Evolutionary conservation across 2,329 filamentous ascomycete genomes (phyloP).

Genomic region (Aspergillus sp.): DNA sequence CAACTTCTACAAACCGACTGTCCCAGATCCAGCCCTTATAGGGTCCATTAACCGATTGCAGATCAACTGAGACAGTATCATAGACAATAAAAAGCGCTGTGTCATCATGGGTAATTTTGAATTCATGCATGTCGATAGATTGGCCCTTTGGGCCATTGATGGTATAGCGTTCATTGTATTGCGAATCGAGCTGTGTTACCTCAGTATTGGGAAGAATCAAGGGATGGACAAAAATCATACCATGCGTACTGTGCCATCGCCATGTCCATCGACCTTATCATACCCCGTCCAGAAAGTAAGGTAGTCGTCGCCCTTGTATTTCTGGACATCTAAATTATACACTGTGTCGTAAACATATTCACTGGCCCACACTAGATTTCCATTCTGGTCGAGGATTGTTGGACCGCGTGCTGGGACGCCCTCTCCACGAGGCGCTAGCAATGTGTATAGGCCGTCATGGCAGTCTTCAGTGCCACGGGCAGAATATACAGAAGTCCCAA

Average conservation of each 20-base stretch:
- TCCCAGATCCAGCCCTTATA: conserved; percentile 42
- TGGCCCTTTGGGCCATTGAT: conserved; percentile 39
- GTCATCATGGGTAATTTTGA: conserved; percentile 42
- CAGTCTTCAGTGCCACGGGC: conserved; percentile 31
- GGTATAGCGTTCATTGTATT: conserved; percentile 36
- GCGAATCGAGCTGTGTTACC: conserved; percentile 27
- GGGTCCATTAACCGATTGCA: conserved; percentile 35
- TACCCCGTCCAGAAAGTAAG: conserved; percentile 53
- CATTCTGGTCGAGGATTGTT: conserved; percentile 46
- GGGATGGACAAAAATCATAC: conserved; percentile 19
- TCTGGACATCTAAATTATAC: conserved; percentile 49
- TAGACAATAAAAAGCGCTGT: conserved; percentile 47
- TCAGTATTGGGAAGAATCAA: neutral
- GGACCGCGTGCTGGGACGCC: conserved; percentile 38
- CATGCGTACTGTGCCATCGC: conserved; percentile 50
- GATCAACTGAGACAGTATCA: conserved; percentile 37
- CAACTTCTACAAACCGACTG: conserved; percentile 47
- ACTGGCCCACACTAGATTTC: conserved; percentile 49
- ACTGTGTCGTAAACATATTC: conserved; percentile 33
- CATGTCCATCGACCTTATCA: conserved; percentile 46
- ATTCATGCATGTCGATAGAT: conserved; percentile 45
- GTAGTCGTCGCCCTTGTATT: conserved; percentile 45
- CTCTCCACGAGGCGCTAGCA: conserved; percentile 42
- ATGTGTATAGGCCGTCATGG: conserved; percentile 38
- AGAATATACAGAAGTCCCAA: conserved; percentile 28